A percentile compares a stretch with the other conserved stretches of the same genome.
Evolutionary conservation across 148 eudicot species (phyloP).

Genomic region (Diospyros kaki): DNA sequence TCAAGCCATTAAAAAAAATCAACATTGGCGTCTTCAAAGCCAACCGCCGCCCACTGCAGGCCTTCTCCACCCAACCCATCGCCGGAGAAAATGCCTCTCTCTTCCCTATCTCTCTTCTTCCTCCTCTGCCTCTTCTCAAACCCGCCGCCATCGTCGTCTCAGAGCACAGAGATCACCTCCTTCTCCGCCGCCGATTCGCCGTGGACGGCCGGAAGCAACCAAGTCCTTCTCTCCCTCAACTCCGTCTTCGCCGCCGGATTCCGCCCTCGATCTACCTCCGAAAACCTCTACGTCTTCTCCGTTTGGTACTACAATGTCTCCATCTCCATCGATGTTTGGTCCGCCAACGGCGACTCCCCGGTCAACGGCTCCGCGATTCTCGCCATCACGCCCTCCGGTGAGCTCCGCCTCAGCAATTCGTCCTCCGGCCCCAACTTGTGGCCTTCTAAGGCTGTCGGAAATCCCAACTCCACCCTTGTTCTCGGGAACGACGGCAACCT

Average conservation of each 20-base stretch:
- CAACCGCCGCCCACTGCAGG: too few relatives aligned
- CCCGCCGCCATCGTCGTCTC: conserved; percentile 3
- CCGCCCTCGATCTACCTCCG: conserved; percentile 19
- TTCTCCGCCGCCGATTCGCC: conserved; percentile 39
- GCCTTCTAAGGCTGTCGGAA: conserved; percentile 10
- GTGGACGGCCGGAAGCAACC: conserved; percentile 51
- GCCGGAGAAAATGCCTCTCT: background rate
- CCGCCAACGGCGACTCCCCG: conserved; percentile 37
- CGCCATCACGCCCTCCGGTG: conserved; percentile 37
- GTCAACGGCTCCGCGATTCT: conserved; percentile 30
- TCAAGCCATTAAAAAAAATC: too few relatives aligned
- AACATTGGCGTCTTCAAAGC: too few relatives aligned
- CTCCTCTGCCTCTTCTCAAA: background rate
- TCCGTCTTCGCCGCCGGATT: conserved; percentile 64
- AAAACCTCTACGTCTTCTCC: conserved; percentile 42
- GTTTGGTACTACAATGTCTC: conserved; percentile 45
- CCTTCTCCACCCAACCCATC: background rate
- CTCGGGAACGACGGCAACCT: conserved; percentile 18
- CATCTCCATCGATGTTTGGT: conserved; percentile 38
- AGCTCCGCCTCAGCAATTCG: conserved; percentile 27
- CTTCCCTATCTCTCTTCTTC: background rate
- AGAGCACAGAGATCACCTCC: conserved; percentile 20
- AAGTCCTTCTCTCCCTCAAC: conserved; percentile 46
- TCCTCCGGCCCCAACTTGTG: conserved; percentile 34
- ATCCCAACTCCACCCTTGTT: conserved; percentile 22